Evolutionary conservation across 2,329 filamentous ascomycete species (phyloP).

Genomic region (Clarireedia sp.): DNA sequence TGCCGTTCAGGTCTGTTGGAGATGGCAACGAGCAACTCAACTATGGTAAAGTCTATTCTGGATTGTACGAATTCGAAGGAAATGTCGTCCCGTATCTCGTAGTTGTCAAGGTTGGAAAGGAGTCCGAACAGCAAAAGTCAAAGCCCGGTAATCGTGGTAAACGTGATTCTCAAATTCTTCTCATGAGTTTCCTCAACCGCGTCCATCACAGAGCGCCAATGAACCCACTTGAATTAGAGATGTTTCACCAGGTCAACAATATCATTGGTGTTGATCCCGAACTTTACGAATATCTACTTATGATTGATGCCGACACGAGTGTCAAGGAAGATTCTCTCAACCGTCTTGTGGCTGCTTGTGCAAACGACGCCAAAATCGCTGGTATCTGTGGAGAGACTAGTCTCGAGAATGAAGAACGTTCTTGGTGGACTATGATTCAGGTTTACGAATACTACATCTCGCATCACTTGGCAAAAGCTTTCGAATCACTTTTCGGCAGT

Average conservation of each 20-base stretch:
- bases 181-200: slow-evolving; percentile 97
- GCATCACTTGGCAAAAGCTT: slow-evolving; percentile 92
- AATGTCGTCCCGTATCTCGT: slow-evolving; percentile 96
- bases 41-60: slow-evolving; percentile 97
- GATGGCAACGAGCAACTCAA: slow-evolving; percentile 87
- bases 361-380: slow-evolving; percentile 90
- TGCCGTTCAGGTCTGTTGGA: slow-evolving; percentile 91
- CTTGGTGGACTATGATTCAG: slow-evolving; percentile 99
- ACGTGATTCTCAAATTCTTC: slow-evolving; percentile 90
- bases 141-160: slow-evolving; percentile 98
- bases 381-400: slow-evolving; percentile 97
- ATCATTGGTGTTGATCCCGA: slow-evolving; percentile 97
- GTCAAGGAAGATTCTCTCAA: slow-evolving; percentile 90
- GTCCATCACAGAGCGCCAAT: slow-evolving; percentile 91
- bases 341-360: slow-evolving; percentile 82
- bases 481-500: slow-evolving; percentile 94
- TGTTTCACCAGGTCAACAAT: slow-evolving; percentile 99
- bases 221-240: slow-evolving; percentile 92
- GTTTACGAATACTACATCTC: slow-evolving; percentile 99
- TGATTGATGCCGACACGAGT: slow-evolving; percentile 96
- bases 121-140: slow-evolving; percentile 81
- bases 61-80: slow-evolving; percentile 93
- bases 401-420: slow-evolving; percentile 87
- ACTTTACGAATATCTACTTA: slow-evolving; percentile 92
- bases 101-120: slow-evolving; percentile 93